Percentiles rank a stretch among this genome's conserved stretches.
These are phyloP conservation scores for Fusarium pseudocircinatum DNA, from an alignment of 2,329 filamentous ascomycete genomes.

Conservation along the genomic window DNA sequence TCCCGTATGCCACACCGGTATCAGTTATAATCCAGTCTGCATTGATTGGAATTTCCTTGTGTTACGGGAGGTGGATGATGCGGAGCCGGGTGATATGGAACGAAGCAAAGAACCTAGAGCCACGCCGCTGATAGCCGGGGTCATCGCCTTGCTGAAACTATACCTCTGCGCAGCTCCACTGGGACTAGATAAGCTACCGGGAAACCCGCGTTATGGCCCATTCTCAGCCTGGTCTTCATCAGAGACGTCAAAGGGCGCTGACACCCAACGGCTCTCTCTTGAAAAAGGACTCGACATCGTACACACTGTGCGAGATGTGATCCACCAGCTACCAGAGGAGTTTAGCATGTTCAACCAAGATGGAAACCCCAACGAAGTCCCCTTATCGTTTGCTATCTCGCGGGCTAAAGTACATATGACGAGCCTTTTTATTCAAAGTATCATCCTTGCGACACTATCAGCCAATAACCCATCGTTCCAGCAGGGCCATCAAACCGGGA, in stretches of 20 bases:
- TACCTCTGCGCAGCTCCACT: background rate
- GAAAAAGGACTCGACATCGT: background rate
- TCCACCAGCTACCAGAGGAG: background rate
- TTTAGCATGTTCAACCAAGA: background rate
- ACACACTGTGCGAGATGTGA: background rate
- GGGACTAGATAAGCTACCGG: background rate
- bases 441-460: background rate
- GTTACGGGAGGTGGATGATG: background rate
- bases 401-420: background rate
- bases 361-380: background rate
- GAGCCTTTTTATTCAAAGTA: background rate
- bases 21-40: background rate
- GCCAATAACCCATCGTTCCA: background rate
- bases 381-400: background rate
- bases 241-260: background rate
- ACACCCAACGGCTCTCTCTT: background rate
- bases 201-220: background rate
- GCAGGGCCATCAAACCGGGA: accelerated
- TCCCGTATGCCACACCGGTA: background rate
- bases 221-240: background rate
- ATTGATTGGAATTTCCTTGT: background rate
- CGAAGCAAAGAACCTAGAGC: background rate
- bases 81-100: background rate
- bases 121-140: background rate
- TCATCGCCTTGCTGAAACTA: background rate